phyloP scores from a whole-genome alignment of 2,329 filamentous ascomycete species.

The Penicillium nordicum region DNA sequence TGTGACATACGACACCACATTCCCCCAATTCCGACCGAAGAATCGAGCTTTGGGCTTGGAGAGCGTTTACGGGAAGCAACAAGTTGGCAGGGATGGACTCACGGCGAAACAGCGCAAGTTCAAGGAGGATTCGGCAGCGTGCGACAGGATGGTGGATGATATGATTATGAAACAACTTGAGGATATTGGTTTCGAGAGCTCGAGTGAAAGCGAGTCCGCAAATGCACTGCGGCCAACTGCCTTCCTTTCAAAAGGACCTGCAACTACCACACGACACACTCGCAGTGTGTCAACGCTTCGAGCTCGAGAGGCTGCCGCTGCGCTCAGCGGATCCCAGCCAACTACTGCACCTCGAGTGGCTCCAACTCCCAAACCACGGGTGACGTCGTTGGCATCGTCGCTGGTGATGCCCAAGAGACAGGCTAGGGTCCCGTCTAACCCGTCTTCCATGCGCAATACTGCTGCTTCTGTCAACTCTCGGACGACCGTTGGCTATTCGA shows the following conservation, averaged over 20 bases:
- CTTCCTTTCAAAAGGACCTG: constrained; percentile 26
- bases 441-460: constrained; percentile 55
- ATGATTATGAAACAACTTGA: constrained; percentile 66
- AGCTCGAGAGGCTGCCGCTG: constrained; percentile 41
- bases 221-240: constrained; percentile 24
- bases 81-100: constrained; percentile 55
- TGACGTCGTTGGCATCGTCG: constrained; percentile 30
- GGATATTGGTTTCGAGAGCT: constrained; percentile 59
- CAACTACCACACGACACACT: constrained; percentile 17
- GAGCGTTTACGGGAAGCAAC: constrained; percentile 48
- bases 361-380: constrained; percentile 36
- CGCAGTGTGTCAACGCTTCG: constrained; percentile 39
- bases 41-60: constrained; percentile 54
- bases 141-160: constrained; percentile 62
- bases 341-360: constrained; percentile 33
- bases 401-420: constrained; percentile 39
- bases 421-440: constrained; percentile 48
- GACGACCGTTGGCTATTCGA: constrained; percentile 81
- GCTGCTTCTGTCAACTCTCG: constrained; percentile 67
- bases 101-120: constrained; percentile 66
- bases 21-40: constrained; percentile 52
- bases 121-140: constrained; percentile 61
- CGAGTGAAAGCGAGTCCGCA: constrained; percentile 50
- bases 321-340: constrained; percentile 33
- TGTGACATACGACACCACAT: constrained; percentile 47